A percentile compares a stretch with the other conserved stretches of the same genome.
Conservation (phyloP, 768 basidiomycete genomes). For the Cystobasidium ongulense region DNA sequence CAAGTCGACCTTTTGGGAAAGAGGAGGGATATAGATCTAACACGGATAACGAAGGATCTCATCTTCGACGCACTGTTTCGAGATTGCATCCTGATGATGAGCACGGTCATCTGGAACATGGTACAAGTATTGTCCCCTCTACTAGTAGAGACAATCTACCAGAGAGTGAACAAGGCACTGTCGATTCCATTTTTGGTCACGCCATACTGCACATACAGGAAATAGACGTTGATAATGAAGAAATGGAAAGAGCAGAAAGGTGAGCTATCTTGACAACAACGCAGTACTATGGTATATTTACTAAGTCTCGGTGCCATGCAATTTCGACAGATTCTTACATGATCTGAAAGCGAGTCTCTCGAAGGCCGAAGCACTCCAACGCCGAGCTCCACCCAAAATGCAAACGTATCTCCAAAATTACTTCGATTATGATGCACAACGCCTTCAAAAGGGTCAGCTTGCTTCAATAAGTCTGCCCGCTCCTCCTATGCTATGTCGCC, state of each 20-base stretch:
- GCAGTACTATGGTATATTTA: background rate
- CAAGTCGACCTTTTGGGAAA: background rate
- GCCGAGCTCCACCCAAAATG: conserved; percentile 19
- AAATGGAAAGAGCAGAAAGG: background rate
- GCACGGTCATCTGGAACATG: no score
- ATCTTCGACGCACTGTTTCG: background rate
- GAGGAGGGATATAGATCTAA: conserved; percentile 9
- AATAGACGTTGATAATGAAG: background rate
- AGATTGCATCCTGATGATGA: no score
- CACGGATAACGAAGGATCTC: background rate
- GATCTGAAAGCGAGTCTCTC: background rate
- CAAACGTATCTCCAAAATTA: conserved; percentile 2
- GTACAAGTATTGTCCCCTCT: no score
- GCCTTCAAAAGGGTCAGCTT: conserved; percentile 19
- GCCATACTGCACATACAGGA: background rate
- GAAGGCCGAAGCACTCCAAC: background rate
- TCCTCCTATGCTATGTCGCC: background rate
- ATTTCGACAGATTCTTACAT: conserved; percentile 1
- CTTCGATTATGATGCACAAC: conserved; percentile 7
- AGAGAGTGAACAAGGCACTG: background rate
- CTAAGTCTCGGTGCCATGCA: background rate
- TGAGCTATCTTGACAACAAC: background rate
- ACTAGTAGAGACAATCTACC: no score
- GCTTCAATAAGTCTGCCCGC: background rate
- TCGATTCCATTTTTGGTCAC: background rate